A percentile compares a stretch with the other conserved stretches of the same genome.
These are phyloP conservation scores for Yamagishiella unicocca DNA, from an alignment of 139 green algal genomes.

Conservation along the genomic window DNA sequence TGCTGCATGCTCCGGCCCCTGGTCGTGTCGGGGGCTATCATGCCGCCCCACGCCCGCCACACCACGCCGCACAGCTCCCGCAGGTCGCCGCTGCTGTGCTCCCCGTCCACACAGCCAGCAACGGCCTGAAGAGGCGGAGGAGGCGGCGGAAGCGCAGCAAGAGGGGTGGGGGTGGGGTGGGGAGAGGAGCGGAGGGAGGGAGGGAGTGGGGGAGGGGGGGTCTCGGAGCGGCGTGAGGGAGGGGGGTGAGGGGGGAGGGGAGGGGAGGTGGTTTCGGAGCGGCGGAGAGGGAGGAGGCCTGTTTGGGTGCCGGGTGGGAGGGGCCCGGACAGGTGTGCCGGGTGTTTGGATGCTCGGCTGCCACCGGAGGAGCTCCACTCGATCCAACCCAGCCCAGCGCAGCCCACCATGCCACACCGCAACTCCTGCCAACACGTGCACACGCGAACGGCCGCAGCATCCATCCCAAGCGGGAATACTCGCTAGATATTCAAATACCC, in stretches of 20 bases:
- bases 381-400: too few relatives aligned
- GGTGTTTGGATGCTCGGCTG: too few relatives aligned
- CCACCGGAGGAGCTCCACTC: too few relatives aligned
- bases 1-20: constrained; percentile 40
- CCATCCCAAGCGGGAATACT: too few relatives aligned
- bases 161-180: neutral
- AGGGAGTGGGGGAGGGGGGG: neutral
- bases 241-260: neutral
- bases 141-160: neutral
- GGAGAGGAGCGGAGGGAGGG: neutral
- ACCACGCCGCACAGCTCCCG: constrained; percentile 53
- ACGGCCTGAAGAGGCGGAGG: constrained; percentile 4
- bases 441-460: too few relatives aligned
- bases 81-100: constrained; percentile 65
- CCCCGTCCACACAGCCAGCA: constrained; percentile 53
- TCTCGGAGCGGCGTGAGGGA: neutral
- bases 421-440: too few relatives aligned
- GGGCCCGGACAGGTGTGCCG: too few relatives aligned
- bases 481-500: too few relatives aligned
- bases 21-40: constrained; percentile 42
- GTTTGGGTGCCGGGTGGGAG: too few relatives aligned
- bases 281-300: too few relatives aligned
- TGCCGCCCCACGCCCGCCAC: constrained; percentile 42
- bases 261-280: too few relatives aligned
- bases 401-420: too few relatives aligned